Evolutionary conservation across 345 rosid species (phyloP), one percentile per base, ranked within the genome.

Genomic region (Firmiana major): DNA sequence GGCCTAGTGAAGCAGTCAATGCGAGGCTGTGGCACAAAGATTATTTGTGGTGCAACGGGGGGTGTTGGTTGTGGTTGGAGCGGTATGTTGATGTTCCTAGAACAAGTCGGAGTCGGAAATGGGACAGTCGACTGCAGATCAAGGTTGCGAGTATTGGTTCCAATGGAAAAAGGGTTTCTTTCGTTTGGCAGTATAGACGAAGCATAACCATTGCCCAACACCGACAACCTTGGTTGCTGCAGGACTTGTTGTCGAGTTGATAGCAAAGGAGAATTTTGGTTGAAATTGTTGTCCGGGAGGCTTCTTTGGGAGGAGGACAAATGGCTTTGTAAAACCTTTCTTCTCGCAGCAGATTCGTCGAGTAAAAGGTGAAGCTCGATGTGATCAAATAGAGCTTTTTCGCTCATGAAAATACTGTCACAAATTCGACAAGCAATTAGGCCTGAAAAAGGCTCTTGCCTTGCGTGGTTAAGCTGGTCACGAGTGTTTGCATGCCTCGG

Each of bases 341-440:
- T 34, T 48, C 36, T 26, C 4, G 58, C 11, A 9, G 7, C 7
- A 4, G 42, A 1, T 26, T 69, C 58, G 8, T 69, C 58, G 9
- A 48, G 15, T 16, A 28, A 69, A 46, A 69, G 57, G 11, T 69
- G 73, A 69, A 48, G 7, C 58, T 69, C 22, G 6, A 69, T 26
- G 73, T 69, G 73, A 69, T 69, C 73, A 0, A 69, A 46, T 16
- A 69, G 40, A 15, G 21, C 73, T 48, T 28, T 16, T 1, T 9
- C 19, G 57, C 38, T 48, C 58, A 2, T 7, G 73, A 48, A 48
- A 48, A 48, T 0, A 69, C 15, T 0, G 28, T 28, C 73, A 48
- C 73, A 69, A 69, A 69, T 8, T 16, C 73, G 73, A 69, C 73
- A 69, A 48, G 73, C 73, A 69, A 69, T 26, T 7, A 48, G 40